Conservation (phyloP, 2,329 filamentous ascomycete genomes). For the Pestalotiopsis sp. region DNA sequence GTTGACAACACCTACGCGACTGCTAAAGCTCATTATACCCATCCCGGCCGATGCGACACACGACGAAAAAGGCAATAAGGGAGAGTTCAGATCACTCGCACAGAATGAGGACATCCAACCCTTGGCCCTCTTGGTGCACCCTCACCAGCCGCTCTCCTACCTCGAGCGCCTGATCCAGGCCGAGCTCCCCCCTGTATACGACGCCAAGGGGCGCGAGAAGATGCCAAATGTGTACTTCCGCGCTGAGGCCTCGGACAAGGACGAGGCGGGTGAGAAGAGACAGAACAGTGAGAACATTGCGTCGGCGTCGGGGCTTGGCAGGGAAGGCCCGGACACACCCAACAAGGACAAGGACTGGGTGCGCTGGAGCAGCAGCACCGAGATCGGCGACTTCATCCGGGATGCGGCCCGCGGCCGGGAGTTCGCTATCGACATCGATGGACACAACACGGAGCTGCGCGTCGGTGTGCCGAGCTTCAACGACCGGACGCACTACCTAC, state of each 20-base stretch:
- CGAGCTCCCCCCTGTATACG: slow-evolving; percentile 72
- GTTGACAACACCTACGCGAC: slow-evolving; percentile 69
- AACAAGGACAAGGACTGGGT: slow-evolving; percentile 67
- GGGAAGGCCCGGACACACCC: slow-evolving; percentile 51
- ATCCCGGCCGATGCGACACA: slow-evolving; percentile 56
- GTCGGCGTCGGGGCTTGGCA: slow-evolving; percentile 71
- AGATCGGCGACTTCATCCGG: slow-evolving; percentile 91
- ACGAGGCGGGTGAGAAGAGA: slow-evolving; percentile 45
- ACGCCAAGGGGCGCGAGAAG: slow-evolving; percentile 66
- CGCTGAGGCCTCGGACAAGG: slow-evolving; percentile 73
- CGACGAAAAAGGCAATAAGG: slow-evolving; percentile 51
- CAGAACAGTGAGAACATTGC: slow-evolving; percentile 55
- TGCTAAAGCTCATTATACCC: slow-evolving; percentile 73
- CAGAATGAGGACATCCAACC: slow-evolving; percentile 78
- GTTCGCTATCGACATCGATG: slow-evolving; percentile 83
- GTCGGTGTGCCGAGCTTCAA: slow-evolving; percentile 86
- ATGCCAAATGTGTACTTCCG: slow-evolving; percentile 78
- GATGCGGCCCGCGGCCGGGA: slow-evolving; percentile 84
- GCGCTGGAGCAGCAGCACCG: slow-evolving; percentile 84
- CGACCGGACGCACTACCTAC: slow-evolving; percentile 87
- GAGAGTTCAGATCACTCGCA: slow-evolving; percentile 34
- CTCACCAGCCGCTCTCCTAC: slow-evolving; percentile 89
- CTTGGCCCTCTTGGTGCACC: slow-evolving; percentile 82
- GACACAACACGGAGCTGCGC: slow-evolving; percentile 63
- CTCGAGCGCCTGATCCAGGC: slow-evolving; percentile 87